phyloP scores from a whole-genome alignment of 768 basidiomycete species.

The Lentinula sp. region DNA sequence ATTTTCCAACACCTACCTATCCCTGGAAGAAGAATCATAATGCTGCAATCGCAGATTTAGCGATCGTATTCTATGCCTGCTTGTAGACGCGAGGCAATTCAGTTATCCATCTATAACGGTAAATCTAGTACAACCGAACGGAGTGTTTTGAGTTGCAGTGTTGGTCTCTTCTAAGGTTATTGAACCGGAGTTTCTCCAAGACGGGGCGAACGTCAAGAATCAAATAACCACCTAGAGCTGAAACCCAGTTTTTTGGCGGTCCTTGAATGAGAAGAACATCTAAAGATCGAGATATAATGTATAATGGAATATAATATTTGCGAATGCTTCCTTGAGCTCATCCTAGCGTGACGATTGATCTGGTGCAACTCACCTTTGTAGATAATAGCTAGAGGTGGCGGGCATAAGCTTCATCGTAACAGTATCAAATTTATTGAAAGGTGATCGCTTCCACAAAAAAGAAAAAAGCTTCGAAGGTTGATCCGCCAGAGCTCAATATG shows the following conservation, averaged over 20 bases:
- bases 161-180: neutral
- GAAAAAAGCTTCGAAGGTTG: neutral
- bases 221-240: neutral
- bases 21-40: neutral
- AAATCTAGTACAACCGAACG: neutral
- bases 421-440: neutral
- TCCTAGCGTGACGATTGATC: too few relatives aligned
- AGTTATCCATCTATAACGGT: neutral
- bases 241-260: neutral
- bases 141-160: constrained; percentile 4
- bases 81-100: constrained; percentile 2
- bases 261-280: neutral
- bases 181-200: neutral
- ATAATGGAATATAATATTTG: neutral
- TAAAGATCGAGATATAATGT: neutral
- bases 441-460: neutral
- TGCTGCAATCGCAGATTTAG: neutral
- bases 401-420: neutral
- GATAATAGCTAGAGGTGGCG: neutral
- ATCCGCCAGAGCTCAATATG: neutral
- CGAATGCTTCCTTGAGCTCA: neutral
- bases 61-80: neutral
- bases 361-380: neutral
- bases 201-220: neutral
- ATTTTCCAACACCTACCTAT: neutral